Evolutionary conservation across 352 stramenopile genomes (phyloP).

Genomic region (Aphanomyces invadans): DNA sequence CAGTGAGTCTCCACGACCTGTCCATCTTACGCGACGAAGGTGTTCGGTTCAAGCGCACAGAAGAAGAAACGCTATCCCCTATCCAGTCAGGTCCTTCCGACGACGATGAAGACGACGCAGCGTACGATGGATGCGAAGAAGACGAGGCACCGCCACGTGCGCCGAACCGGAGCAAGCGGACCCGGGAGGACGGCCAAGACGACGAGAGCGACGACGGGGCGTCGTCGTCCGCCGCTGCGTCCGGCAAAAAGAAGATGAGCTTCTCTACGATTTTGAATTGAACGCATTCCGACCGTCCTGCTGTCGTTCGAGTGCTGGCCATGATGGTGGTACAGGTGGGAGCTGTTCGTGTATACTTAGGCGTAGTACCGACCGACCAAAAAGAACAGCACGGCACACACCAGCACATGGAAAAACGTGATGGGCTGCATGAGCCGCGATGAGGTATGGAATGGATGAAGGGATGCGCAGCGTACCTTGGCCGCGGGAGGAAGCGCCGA

Average conservation of each 20-base stretch:
- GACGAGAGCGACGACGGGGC: slow-evolving; percentile 24
- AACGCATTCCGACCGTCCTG: slow-evolving; percentile 15
- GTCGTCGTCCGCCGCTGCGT: slow-evolving; percentile 37
- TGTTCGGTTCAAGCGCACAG: slow-evolving; percentile 56
- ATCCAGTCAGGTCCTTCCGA: slow-evolving; percentile 37
- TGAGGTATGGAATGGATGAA: slow-evolving; percentile 6
- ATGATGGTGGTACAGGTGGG: too few relatives aligned
- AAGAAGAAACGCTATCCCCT: slow-evolving; percentile 34
- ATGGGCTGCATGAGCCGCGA: slow-evolving; percentile 56
- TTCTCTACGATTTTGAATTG: slow-evolving; percentile 84
- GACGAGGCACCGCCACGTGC: slow-evolving; percentile 10
- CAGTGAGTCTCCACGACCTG: slow-evolving; percentile 61
- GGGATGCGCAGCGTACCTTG: slow-evolving; percentile 24
- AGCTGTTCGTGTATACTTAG: slow-evolving; percentile 9
- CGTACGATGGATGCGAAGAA: slow-evolving; percentile 27
- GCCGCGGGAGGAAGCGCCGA: neutral
- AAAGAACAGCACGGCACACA: slow-evolving; percentile 87
- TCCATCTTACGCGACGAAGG: slow-evolving; percentile 68
- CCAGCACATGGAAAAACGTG: slow-evolving; percentile 68
- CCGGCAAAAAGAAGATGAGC: slow-evolving; percentile 83
- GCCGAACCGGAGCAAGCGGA: slow-evolving; percentile 2
- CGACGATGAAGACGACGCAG: slow-evolving; percentile 71
- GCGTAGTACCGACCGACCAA: slow-evolving; percentile 82
- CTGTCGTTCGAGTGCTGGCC: too few relatives aligned
- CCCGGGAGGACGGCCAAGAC: slow-evolving; percentile 35